Evolutionary conservation across 1,284 basidiomycete genomes (phyloP), one percentile per base, ranked within the genome.

Genomic region (Takashimella tepidaria): DNA sequence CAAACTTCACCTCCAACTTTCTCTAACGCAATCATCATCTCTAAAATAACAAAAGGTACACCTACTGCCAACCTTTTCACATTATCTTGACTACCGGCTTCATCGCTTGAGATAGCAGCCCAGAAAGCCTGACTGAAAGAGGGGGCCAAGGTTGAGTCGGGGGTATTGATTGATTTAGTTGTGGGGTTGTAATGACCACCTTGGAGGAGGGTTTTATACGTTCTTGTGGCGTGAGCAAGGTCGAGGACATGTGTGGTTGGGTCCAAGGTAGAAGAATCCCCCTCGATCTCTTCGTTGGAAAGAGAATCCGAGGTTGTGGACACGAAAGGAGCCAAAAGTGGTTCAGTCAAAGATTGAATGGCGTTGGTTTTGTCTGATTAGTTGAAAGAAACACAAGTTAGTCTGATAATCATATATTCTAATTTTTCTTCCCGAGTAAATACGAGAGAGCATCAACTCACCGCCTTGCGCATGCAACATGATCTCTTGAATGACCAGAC

Each of bases 201-300:
- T 66, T 91, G 87, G 0, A 93, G 79, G 11, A 92, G 82, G 0
- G 83, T 84, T 73, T 93, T 92, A 80, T 89, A 91, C 50, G 90
- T 70, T 43, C 90, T 80, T 1, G 87, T 85, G 2, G 84, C 82
- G 69, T 89, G 88, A 0, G 89, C 82, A 13, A 91, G 80, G 66
- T 91, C 85, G 56, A 92, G 84, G 8, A 82, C 79, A 70, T 92
- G 88, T 16, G 64, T 66, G 26, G 60, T 51, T 12, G 58, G 63
- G 49, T 69, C 64, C n/a, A n/a, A n/a, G n/a, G 5, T 57, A n/a
- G 53, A 52, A 13, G 60, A 44, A 16, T 58, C 56, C 22, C 43
- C 45, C 24, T 26, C 45, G 3, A 64, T 67, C 5, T 76, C 57
- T 0, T 76, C 54, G 40, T 81, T 78, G 11, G 77, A 55, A n/a